Evolutionary conservation across 306 rosid species (phyloP).

Genomic region (Vigna reflexopilosa): DNA sequence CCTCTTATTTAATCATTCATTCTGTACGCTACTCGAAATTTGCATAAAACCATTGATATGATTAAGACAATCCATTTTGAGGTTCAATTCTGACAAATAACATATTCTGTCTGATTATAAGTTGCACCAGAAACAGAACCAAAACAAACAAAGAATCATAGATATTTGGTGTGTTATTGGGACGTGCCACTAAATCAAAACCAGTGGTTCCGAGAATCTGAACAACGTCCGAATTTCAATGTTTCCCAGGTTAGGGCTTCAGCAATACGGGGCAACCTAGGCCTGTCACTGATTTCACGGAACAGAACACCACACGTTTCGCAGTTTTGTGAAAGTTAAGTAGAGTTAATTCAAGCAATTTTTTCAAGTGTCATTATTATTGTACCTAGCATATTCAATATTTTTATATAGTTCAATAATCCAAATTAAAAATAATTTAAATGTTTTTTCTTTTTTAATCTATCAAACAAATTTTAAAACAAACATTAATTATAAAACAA

Average conservation of each 20-base stretch:
- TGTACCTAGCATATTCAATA: no score
- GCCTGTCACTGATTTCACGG: background rate
- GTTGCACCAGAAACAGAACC: conserved; percentile 5
- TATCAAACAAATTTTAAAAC: no score
- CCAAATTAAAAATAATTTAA: no score
- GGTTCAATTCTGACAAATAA: conserved; percentile 16
- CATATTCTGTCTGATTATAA: conserved; percentile 4
- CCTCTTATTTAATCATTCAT: background rate
- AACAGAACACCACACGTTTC: background rate
- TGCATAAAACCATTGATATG: background rate
- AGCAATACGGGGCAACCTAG: background rate
- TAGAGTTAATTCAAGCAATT: background rate
- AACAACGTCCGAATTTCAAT: background rate
- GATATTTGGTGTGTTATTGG: background rate
- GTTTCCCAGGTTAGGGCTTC: background rate
- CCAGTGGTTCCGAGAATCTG: conserved; percentile 13
- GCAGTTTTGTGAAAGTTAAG: background rate
- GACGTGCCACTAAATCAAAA: conserved; percentile 31
- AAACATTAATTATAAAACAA: no score
- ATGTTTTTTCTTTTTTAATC: no score
- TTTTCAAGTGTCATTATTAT: background rate
- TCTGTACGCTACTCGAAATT: background rate
- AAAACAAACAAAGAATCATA: conserved; percentile 9
- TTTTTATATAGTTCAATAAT: no score
- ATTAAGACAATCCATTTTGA: background rate